Evolutionary conservation across 305 asterid species (phyloP).

Genomic region (Petunia hybrid): DNA sequence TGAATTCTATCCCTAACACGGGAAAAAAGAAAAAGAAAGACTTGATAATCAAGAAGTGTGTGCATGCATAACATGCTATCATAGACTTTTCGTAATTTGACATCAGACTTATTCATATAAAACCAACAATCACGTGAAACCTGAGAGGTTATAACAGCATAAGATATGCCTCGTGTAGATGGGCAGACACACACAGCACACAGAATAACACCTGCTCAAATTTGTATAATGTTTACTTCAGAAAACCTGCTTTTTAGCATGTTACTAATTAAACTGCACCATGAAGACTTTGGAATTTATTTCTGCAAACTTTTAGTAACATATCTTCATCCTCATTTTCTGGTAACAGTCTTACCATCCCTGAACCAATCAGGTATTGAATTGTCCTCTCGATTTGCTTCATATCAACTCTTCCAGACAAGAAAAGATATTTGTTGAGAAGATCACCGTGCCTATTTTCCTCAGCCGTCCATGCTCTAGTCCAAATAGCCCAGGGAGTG

Average conservation of each 20-base stretch:
- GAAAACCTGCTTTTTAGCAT: not conserved
- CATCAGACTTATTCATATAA: not conserved
- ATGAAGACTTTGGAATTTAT: not conserved
- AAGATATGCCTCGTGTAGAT: not conserved
- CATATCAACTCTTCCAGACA: slow-evolving; percentile 85
- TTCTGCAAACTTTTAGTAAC: not conserved
- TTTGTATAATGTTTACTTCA: not conserved
- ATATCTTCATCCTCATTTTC: not conserved
- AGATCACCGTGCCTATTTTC: slow-evolving; percentile 89
- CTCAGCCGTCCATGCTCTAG: slow-evolving; percentile 87
- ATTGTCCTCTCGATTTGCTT: slow-evolving; percentile 77
- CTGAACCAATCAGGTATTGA: slow-evolving; percentile 79
- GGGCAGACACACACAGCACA: not conserved
- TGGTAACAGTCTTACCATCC: slow-evolving; percentile 65
- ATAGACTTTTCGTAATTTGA: not conserved
- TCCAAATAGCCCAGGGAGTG: slow-evolving; percentile 85
- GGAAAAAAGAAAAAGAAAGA: not conserved
- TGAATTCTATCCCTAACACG: not conserved
- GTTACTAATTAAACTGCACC: not conserved
- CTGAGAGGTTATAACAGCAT: not conserved
- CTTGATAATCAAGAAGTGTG: not conserved
- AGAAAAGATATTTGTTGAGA: slow-evolving; percentile 77
- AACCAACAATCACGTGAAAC: not conserved
- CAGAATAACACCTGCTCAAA: slow-evolving; percentile 7
- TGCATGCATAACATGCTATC: not conserved